Base-by-base conservation (phyloP, 2,329 filamentous ascomycete species). In the Neospermospora avenae region DNA sequence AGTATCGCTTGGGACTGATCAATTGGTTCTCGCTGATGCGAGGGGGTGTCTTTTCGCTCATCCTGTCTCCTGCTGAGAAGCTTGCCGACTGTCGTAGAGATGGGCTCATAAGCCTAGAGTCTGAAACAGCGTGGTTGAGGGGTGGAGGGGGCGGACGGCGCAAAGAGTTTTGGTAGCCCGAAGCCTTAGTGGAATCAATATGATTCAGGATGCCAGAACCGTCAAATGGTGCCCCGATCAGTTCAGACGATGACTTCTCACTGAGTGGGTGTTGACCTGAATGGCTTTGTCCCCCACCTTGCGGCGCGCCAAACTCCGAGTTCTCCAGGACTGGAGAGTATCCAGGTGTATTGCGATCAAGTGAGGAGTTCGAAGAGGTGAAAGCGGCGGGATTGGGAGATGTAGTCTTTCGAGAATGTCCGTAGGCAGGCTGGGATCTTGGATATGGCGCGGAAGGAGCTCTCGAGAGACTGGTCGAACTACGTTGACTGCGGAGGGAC, bases 1-100 rank as follows among this genome's bases (percentile, higher is more conserved):
- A 95, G 73, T 87, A 89, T 67, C 91, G 81, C 76, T 95, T 91
- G 42, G 85, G 80, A 63, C 79, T 81, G 46, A 78, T 76, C 60
- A 83, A 58, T 56, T 70, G 77, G 61, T 73, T 77, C 59, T 84
- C 82, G 59, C 72, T 70, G 18, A 73, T 65, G 57, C 75, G 71
- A 41, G 77, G 74, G 54, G 74, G 69, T 14, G 74, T 76, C 74
- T 77, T 70, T 73, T 75, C 75, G 69, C 81, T 82, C 76, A 83
- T 69, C 49, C 77, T 75, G 59, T 79, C 80, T 67, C 79, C 75
- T 65, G 78, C 75, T 48, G 84, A 80, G 72, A 87, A 88, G 73
- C 86, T 90, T 62, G 81, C 80, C 24, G 88, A 90, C 64, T 86
- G 82, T 71, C 85, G 82, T 60, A 90, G 78, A 48, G 78, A 74